A percentile compares a stretch with the other conserved stretches of the same genome.
phyloP scores from a whole-genome alignment of 78 protist genomes.

The Monosiga brevicollis region DNA sequence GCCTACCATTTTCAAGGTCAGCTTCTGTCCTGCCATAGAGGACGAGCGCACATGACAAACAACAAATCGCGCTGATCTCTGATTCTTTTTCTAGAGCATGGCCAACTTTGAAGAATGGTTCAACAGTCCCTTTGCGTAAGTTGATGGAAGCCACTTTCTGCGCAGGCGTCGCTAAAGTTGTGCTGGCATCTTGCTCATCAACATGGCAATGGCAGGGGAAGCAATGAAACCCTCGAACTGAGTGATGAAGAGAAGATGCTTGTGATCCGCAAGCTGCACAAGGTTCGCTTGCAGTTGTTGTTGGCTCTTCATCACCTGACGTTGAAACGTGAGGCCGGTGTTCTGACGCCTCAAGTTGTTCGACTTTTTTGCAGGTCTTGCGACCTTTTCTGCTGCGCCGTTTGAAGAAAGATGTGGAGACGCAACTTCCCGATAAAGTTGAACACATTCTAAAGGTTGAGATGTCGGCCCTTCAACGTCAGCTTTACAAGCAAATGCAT shows the following conservation, averaged over 20 bases:
- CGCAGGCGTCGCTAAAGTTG: too few relatives aligned
- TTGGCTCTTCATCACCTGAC: background rate
- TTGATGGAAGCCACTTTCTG: too few relatives aligned
- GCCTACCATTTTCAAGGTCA: conserved; percentile 68
- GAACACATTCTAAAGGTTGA: conserved; percentile 66
- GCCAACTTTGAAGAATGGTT: conserved; percentile 77
- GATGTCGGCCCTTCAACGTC: conserved; percentile 55
- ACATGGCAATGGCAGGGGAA: too few relatives aligned
- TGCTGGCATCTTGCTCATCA: too few relatives aligned
- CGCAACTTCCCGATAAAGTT: conserved; percentile 68
- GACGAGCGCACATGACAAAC: too few relatives aligned
- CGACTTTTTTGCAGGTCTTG: conserved; percentile 20
- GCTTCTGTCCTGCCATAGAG: too few relatives aligned
- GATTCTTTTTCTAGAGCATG: too few relatives aligned
- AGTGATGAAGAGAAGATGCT: conserved; percentile 64
- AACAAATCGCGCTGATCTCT: too few relatives aligned
- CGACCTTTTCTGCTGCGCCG: conserved; percentile 84
- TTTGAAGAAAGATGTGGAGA: conserved; percentile 74
- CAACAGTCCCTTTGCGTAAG: conserved; percentile 76
- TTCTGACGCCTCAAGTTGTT: too few relatives aligned
- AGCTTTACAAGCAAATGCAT: background rate
- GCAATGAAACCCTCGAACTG: conserved; percentile 28
- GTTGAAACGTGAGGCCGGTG: too few relatives aligned
- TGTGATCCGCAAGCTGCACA: conserved; percentile 71
- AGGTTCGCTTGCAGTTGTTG: background rate